Evolutionary conservation across 768 basidiomycete genomes (phyloP), one percentile per base, ranked within the genome.

Genomic region (Austroboletus festivus): DNA sequence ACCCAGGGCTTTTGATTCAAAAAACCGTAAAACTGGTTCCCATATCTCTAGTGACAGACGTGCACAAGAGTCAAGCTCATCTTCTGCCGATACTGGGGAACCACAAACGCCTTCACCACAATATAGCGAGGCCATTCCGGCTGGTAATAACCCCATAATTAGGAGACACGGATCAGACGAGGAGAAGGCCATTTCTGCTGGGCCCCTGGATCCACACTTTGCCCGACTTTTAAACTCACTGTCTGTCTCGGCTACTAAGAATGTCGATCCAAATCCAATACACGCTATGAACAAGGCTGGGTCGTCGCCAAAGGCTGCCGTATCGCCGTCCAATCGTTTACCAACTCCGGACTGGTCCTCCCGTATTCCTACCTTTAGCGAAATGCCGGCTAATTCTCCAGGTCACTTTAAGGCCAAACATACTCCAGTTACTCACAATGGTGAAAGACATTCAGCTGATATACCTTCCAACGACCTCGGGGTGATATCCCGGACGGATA

Each of bases 21-120:
- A 59, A 46, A 58, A 69, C 21, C 74, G 75, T 19, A 77, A 77
- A 53, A 46, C 55, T 20, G 37, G 45, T 53, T 57, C 53, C 26
- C 56, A 53, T 24, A 13, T 23, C 35, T 49, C 53, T 60, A 65
- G 56, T 38, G 66, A 77, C 52, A 51, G 55, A 53, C 54, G 72
- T 22, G 65, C 74, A 30, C 80, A 78, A 55, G 83, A 86, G 52
- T 82, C 83, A n/a, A 83, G 80, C 58, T 85, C 83, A 18, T 83
- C 82, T 33, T 83, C 78, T 38, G 74, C 71, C 28, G 80, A 83
- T 52, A 80, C 79, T 46, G 74, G 73, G 37, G 83, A 78, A 57
- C 81, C 78, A 9, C 79, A 80, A 54, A 83, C 80, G 0, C 82
- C 82, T 13, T 84, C 83, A n/a, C 79, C 82, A 0, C 73, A 77